Evolutionary conservation across 225 moss, liverwort and hornwort genomes (phyloP).

Genomic region (Anthoceros angustus): DNA sequence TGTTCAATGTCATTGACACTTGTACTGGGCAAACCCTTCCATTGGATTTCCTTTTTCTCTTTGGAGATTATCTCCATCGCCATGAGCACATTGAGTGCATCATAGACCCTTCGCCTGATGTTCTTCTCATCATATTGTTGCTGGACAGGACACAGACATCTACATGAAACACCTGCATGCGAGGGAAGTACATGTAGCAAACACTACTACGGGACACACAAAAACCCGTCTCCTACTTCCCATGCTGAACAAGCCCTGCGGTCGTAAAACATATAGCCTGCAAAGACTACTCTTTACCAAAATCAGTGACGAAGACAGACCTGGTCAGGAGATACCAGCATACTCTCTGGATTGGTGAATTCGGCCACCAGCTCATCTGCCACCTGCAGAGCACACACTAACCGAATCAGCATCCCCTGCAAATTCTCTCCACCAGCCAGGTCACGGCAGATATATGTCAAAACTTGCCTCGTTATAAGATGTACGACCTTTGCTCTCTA

Average conservation of each 20-base stretch:
- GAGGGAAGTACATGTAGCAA: too few species aligned
- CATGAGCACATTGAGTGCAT: constrained; percentile 96
- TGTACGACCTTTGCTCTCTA: constrained; percentile 94
- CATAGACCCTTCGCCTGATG: constrained; percentile 90
- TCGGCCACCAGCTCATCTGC: constrained; percentile 98
- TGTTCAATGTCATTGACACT: constrained; percentile 66
- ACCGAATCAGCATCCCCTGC: background rate
- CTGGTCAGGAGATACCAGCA: constrained; percentile 83
- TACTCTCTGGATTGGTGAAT: constrained; percentile 78
- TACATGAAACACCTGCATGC: too few species aligned
- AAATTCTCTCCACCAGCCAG: background rate
- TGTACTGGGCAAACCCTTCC: constrained; percentile 90
- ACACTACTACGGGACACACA: too few species aligned
- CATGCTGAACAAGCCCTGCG: too few species aligned
- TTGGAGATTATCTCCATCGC: constrained; percentile 96
- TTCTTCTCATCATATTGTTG: constrained; percentile 99
- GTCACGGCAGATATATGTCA: background rate
- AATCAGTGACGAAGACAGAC: constrained; percentile 14
- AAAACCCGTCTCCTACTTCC: too few species aligned
- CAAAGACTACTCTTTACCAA: background rate
- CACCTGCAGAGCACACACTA: constrained; percentile 31
- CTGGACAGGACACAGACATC: constrained; percentile 20
- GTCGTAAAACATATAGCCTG: too few species aligned
- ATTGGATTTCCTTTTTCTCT: constrained; percentile 96
- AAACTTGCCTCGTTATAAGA: constrained; percentile 81